Evolutionary conservation across 1,139 yeast genomes (phyloP).

Genomic region (Suhomyces taliae): DNA sequence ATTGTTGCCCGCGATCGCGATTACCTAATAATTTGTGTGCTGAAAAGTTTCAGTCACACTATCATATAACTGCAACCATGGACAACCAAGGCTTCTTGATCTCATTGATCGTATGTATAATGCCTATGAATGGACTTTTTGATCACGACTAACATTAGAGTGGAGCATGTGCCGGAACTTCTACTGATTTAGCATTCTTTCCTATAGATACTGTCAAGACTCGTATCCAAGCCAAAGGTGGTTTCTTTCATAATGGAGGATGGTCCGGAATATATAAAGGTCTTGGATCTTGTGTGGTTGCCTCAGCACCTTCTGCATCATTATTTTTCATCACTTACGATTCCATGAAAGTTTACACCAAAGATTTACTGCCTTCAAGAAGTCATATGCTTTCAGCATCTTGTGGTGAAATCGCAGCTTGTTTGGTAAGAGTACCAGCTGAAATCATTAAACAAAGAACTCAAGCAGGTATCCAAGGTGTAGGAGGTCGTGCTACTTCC

Average conservation of each 20-base stretch:
- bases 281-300: conserved; percentile 88
- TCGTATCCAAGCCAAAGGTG: conserved; percentile 91
- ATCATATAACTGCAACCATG: conserved; percentile 15
- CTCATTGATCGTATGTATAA: conserved; percentile 29
- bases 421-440: conserved; percentile 92
- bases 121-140: not conserved
- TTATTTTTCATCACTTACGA: conserved; percentile 90
- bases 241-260: conserved; percentile 90
- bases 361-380: conserved; percentile 41
- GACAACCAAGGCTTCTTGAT: conserved; percentile 26
- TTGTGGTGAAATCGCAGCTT: conserved; percentile 88
- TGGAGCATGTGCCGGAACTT: conserved; percentile 96
- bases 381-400: conserved; percentile 87
- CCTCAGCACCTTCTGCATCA: conserved; percentile 93
- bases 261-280: conserved; percentile 90
- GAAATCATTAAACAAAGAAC: conserved; percentile 95
- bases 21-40: conserved; percentile 6
- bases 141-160: conserved; percentile 42
- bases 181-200: conserved; percentile 90
- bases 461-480: conserved; percentile 59
- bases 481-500: conserved; percentile 56
- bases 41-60: conserved; percentile 5
- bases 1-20: not conserved
- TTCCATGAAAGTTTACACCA: conserved; percentile 58
- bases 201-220: conserved; percentile 96